A percentile compares a stretch with the other conserved stretches of the same genome.
Evolutionary conservation across 257 asterid genomes (phyloP).

Genomic region (Euphrasia confusa): DNA sequence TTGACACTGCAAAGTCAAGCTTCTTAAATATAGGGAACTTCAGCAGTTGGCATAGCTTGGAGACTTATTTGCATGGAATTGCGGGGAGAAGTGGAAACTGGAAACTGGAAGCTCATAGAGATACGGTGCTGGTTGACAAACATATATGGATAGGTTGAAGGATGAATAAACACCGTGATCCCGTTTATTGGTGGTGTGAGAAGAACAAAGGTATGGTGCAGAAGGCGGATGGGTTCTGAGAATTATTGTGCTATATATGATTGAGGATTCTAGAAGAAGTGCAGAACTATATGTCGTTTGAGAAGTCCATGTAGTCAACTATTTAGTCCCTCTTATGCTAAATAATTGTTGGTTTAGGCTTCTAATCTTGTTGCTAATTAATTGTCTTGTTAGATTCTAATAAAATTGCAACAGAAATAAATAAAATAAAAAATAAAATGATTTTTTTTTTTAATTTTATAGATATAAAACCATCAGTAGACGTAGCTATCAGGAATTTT

Average conservation of each 20-base stretch:
- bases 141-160: constrained; percentile 34
- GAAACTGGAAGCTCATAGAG: constrained; percentile 42
- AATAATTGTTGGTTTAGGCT: no score
- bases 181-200: constrained; percentile 60
- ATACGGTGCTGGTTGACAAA: constrained; percentile 51
- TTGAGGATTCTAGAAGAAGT: constrained; percentile 19
- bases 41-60: constrained; percentile 53
- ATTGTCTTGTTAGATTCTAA: neutral
- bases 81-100: constrained; percentile 62
- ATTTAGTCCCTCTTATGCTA: no score
- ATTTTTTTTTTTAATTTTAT: no score
- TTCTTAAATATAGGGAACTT: constrained; percentile 49
- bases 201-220: constrained; percentile 79
- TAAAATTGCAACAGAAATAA: neutral
- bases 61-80: constrained; percentile 68
- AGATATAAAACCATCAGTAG: constrained; percentile 9
- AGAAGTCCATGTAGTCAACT: no score
- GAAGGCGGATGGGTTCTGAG: constrained; percentile 67
- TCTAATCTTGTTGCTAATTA: no score
- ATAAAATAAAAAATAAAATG: neutral
- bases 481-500: constrained; percentile 13
- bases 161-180: constrained; percentile 49
- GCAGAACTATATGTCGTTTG: neutral
- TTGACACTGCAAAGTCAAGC: constrained; percentile 44
- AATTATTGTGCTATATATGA: constrained; percentile 27